A percentile compares a stretch with the other conserved stretches of the same genome.
Conservation (phyloP, 331 rosid genomes). For the Spiraea crenata region DNA sequence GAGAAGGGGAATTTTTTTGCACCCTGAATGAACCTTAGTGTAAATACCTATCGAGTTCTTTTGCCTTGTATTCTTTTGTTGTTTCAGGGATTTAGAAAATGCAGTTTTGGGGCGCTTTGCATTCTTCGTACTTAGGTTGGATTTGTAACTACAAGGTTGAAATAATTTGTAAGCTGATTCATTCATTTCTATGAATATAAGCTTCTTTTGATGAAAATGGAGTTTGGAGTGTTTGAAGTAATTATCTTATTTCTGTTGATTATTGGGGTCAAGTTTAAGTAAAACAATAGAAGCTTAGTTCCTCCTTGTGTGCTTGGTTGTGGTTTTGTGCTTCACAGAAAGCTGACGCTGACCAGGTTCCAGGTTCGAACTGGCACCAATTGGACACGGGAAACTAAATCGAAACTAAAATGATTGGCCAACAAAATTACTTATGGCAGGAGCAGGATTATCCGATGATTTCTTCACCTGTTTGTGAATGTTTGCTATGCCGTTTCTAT, state of each 20-base stretch:
- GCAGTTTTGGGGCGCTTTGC: slow-evolving; percentile 1
- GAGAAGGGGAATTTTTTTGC: slow-evolving; percentile 25
- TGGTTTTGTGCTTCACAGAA: too few species aligned
- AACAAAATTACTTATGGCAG: slow-evolving; percentile 17
- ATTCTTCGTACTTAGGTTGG: neutral
- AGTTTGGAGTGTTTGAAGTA: neutral
- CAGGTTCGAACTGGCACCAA: too few species aligned
- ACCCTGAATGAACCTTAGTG: slow-evolving; percentile 23
- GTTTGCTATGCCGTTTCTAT: slow-evolving; percentile 27
- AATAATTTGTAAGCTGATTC: slow-evolving; percentile 13
- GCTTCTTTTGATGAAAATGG: neutral
- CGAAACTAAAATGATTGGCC: too few species aligned
- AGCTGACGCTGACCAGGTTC: too few species aligned
- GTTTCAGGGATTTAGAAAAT: neutral
- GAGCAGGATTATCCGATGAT: slow-evolving; percentile 34
- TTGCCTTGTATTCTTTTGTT: slow-evolving; percentile 19
- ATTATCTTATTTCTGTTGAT: neutral
- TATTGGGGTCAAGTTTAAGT: too few species aligned
- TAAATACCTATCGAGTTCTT: slow-evolving; percentile 8
- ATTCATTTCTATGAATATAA: slow-evolving; percentile 5
- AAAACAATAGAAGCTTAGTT: too few species aligned
- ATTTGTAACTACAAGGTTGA: neutral
- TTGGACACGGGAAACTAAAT: too few species aligned
- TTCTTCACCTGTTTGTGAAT: slow-evolving; percentile 24
- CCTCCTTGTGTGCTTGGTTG: too few species aligned